Evolutionary conservation across 768 basidiomycete species (phyloP).

Genomic region (Lyophyllum semitale): DNA sequence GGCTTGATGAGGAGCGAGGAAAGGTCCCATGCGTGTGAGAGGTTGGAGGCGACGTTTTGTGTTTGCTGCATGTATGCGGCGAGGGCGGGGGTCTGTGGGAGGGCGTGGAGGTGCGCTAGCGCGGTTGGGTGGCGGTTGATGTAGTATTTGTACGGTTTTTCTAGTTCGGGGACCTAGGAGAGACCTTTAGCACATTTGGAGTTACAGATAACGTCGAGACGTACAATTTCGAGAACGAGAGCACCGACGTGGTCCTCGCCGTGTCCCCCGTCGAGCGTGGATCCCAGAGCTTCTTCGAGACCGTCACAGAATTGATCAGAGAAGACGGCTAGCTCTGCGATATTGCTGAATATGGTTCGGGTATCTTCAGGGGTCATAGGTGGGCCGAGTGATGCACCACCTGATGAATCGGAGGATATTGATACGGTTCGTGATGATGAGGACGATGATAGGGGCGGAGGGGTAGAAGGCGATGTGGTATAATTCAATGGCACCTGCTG

Average conservation of each 20-base stretch:
- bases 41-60: slow-evolving; percentile 61
- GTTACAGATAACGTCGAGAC: slow-evolving; percentile 8
- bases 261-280: slow-evolving; percentile 58
- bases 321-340: slow-evolving; percentile 72
- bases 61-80: slow-evolving; percentile 68
- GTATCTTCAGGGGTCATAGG: slow-evolving; percentile 76
- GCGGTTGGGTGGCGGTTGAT: slow-evolving; percentile 81
- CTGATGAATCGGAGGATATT: slow-evolving; percentile 50
- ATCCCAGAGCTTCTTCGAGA: slow-evolving; percentile 68
- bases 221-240: slow-evolving; percentile 68
- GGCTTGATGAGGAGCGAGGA: slow-evolving; percentile 95
- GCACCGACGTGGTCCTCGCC: slow-evolving; percentile 73
- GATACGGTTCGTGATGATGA: slow-evolving; percentile 54
- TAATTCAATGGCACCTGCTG: slow-evolving; percentile 25
- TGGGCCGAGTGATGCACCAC: slow-evolving; percentile 35
- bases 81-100: slow-evolving; percentile 55
- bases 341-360: slow-evolving; percentile 75
- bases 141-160: slow-evolving; percentile 75
- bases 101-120: slow-evolving; percentile 58
- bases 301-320: slow-evolving; percentile 65
- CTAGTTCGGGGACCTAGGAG: slow-evolving; percentile 66
- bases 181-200: slow-evolving; percentile 5
- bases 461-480: slow-evolving; percentile 35
- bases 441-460: slow-evolving; percentile 51
- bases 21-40: slow-evolving; percentile 91